Evolutionary conservation across 2,329 filamentous ascomycete species (phyloP), one percentile per base, ranked within the genome.

Genomic region (Thermomyces lanuginosus): DNA sequence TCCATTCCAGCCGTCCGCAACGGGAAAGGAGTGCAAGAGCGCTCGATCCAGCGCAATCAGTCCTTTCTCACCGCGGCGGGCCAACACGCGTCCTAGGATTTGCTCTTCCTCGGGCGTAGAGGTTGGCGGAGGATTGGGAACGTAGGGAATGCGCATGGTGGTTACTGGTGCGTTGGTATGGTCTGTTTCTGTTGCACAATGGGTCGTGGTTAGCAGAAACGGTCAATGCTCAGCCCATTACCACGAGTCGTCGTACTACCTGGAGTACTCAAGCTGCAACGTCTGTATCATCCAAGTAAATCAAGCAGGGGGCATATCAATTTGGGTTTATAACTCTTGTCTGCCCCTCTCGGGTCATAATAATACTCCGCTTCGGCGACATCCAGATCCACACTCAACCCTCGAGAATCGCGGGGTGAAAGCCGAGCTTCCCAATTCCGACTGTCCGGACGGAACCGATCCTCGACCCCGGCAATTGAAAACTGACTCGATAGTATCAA

Each of bases 11-110:
- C 79, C 79, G 52, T 81, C 73, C 9, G 79, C 78, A 2, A 84
- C 67, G 12, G 72, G 56, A 1, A 76, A 76, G 10, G 72, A 68
- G 57, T 84, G 78, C 8, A 86, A 64, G 1, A 86, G 67, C 2
- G 78, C 63, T 2, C 80, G 66, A 48, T 86, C 79, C n/a, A 86
- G 67, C 0, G 74, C 54, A 33, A 80, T 76, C 11, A 86, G 65
- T 3, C 74, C 74, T 1, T 76, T 69, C 0, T 76, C 76, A 1
- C 60, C 54, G 12, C 77, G 72, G 9, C 78, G 74, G 16, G 64
- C 69, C 8, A 58, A 54, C 43, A 82, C 69, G 39, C 73, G 73
- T 26, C 58, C 41, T 35, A 77, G 64, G 42, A 80, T 72, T 14
- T 49, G 49, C 27, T 46, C 36, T 9, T 49, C 38, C 22, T 39